These are phyloP conservation scores for Purpureocillium lavendulum DNA, from an alignment of 2,329 filamentous ascomycete genomes.

Conservation along the genomic window DNA sequence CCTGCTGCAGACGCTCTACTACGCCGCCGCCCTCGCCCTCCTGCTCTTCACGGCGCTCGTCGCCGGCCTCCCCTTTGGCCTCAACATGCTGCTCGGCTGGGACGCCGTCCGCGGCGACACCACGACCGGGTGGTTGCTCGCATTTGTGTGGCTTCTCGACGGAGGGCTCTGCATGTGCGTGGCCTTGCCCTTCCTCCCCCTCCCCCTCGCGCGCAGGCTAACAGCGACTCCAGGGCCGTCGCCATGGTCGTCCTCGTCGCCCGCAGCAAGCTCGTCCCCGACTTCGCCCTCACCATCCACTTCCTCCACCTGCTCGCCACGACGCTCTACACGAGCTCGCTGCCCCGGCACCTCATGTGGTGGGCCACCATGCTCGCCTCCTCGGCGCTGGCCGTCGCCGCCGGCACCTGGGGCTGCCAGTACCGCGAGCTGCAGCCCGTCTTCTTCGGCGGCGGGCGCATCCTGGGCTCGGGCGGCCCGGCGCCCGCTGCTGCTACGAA, in stretches of 20 bases:
- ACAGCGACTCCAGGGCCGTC: slow-evolving; percentile 53
- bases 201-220: not conserved
- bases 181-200: not conserved
- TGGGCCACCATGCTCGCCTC: slow-evolving; percentile 57
- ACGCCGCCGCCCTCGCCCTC: slow-evolving; percentile 39
- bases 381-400: slow-evolving; percentile 36
- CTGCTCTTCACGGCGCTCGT: slow-evolving; percentile 52
- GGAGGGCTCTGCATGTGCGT: slow-evolving; percentile 44
- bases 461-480: slow-evolving; percentile 18
- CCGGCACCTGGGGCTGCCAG: slow-evolving; percentile 86
- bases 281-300: slow-evolving; percentile 88
- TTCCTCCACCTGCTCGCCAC: slow-evolving; percentile 72
- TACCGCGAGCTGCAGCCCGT: slow-evolving; percentile 87
- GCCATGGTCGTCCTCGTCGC: slow-evolving; percentile 77
- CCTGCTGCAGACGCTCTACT: slow-evolving; percentile 47
- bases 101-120: slow-evolving; percentile 51
- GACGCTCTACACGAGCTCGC: slow-evolving; percentile 64
- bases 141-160: slow-evolving; percentile 48
- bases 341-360: slow-evolving; percentile 79
- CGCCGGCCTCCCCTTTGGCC: slow-evolving; percentile 43
- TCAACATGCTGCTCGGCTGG: slow-evolving; percentile 51
- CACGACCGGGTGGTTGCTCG: slow-evolving; percentile 52
- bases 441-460: slow-evolving; percentile 61
- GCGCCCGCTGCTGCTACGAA: slow-evolving; percentile 2
- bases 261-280: slow-evolving; percentile 87